phyloP scores from a whole-genome alignment of 176 grass and related monocot genomes.

The Triticum urartu region DNA sequence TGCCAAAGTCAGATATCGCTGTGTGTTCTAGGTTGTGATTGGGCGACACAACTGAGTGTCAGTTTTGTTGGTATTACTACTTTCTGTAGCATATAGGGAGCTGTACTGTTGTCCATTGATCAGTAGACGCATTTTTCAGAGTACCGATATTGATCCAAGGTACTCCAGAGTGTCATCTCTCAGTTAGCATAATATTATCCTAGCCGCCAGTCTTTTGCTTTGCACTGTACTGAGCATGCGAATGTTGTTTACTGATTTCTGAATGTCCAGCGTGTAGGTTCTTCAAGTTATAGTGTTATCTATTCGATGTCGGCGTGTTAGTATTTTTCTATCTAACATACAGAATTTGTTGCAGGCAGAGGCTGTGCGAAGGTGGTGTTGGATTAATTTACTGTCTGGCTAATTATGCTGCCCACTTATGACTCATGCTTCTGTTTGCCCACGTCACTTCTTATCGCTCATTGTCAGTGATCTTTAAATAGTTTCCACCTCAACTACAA shows the following conservation, averaged over 20 bases:
- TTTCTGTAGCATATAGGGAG: too few species aligned
- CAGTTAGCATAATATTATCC: neutral
- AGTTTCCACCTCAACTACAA: neutral
- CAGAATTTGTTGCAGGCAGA: conserved; percentile 21
- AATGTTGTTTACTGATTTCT: neutral
- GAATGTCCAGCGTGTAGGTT: neutral
- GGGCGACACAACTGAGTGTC: neutral
- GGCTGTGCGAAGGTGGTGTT: neutral
- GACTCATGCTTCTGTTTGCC: conserved; percentile 21
- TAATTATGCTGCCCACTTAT: conserved; percentile 23
- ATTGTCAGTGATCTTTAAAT: conserved; percentile 19
- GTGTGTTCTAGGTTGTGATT: neutral
- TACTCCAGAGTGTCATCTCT: neutral
- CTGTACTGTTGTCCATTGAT: too few species aligned
- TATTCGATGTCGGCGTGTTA: neutral
- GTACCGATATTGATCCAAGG: too few species aligned
- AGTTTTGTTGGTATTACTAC: neutral
- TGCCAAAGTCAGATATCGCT: neutral
- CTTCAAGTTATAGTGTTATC: neutral
- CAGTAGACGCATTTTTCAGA: too few species aligned
- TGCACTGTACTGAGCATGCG: neutral
- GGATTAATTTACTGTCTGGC: neutral
- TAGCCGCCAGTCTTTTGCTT: neutral
- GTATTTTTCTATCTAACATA: conserved; percentile 29
- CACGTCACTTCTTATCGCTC: neutral